These are phyloP conservation scores for Magnolia changhungtana DNA, from an alignment of 164 flowering plant species.

Conservation along the genomic window DNA sequence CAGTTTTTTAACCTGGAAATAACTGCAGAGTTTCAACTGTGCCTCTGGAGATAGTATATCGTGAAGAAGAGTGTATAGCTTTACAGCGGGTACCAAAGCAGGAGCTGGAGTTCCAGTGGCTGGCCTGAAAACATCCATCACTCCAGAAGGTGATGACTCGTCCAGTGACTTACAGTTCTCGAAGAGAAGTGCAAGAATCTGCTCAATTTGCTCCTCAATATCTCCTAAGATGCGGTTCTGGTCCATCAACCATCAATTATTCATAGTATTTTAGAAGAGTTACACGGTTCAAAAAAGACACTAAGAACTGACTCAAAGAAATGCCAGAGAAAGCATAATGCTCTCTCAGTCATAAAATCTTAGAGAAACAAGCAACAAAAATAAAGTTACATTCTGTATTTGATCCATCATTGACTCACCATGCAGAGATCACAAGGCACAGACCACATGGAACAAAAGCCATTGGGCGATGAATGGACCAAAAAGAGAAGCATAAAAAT, in stretches of 20 bases:
- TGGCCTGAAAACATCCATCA: constrained; percentile 64
- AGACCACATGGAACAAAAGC: background rate
- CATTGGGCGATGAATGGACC: background rate
- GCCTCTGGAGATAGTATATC: constrained; percentile 85
- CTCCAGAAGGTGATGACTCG: constrained; percentile 71
- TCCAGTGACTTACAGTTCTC: constrained; percentile 91
- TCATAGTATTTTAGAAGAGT: background rate
- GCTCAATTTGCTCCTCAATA: constrained; percentile 75
- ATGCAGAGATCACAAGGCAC: background rate
- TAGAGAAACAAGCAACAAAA: background rate
- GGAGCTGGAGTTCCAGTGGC: constrained; percentile 83
- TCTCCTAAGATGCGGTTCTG: constrained; percentile 93
- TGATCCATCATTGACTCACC: background rate
- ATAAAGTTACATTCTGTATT: background rate
- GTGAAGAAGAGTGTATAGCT: constrained; percentile 75
- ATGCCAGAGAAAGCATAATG: background rate
- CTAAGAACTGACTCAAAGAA: background rate
- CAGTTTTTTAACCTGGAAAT: constrained; percentile 67
- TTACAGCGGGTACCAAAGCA: constrained; percentile 75
- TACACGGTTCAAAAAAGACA: background rate
- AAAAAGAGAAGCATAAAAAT: background rate
- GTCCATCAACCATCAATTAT: constrained; percentile 13
- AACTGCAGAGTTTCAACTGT: constrained; percentile 60
- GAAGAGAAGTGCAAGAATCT: constrained; percentile 70
- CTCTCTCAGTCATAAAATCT: background rate